Evolutionary conservation across 2,329 filamentous ascomycete genomes (phyloP).

Genomic region (Botrytis hyacinthi): DNA sequence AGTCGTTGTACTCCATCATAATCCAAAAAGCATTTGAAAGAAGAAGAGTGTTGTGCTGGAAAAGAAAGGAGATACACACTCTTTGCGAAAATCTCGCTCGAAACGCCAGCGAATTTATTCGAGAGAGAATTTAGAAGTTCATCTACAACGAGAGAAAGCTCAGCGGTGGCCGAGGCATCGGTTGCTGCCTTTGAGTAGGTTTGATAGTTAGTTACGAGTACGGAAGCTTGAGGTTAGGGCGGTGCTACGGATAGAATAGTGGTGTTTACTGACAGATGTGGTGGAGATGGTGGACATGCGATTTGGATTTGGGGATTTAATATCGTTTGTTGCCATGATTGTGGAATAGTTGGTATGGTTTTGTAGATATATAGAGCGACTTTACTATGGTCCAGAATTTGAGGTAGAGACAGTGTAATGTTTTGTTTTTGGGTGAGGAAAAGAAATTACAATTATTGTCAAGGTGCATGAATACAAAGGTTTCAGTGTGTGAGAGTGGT

Average conservation of each 20-base stretch:
- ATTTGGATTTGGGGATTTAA: slow-evolving; percentile 27
- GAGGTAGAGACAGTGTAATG: background rate
- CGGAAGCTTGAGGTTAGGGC: slow-evolving; percentile 10
- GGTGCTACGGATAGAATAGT: background rate
- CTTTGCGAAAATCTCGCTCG: slow-evolving; percentile 83
- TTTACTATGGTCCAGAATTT: background rate
- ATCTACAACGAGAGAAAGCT: slow-evolving; percentile 62
- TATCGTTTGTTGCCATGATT: slow-evolving; percentile 25
- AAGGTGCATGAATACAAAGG: slow-evolving; percentile 2
- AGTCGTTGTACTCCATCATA: background rate
- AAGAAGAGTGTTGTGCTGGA: background rate
- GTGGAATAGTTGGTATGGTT: background rate
- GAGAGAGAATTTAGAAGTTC: slow-evolving; percentile 82
- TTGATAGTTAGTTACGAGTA: background rate
- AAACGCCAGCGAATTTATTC: slow-evolving; percentile 81
- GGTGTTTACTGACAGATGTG: slow-evolving; percentile 25
- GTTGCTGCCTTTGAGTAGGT: slow-evolving; percentile 25
- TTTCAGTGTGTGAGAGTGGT: background rate
- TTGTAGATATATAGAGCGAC: background rate
- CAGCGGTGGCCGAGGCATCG: slow-evolving; percentile 35
- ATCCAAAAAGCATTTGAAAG: background rate
- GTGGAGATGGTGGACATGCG: slow-evolving; percentile 26
- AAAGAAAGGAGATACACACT: slow-evolving; percentile 52
- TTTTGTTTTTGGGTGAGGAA: background rate
- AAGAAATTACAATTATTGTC: background rate